Evolutionary conservation across 1,284 basidiomycete species (phyloP).

Genomic region (Waitea zeae): DNA sequence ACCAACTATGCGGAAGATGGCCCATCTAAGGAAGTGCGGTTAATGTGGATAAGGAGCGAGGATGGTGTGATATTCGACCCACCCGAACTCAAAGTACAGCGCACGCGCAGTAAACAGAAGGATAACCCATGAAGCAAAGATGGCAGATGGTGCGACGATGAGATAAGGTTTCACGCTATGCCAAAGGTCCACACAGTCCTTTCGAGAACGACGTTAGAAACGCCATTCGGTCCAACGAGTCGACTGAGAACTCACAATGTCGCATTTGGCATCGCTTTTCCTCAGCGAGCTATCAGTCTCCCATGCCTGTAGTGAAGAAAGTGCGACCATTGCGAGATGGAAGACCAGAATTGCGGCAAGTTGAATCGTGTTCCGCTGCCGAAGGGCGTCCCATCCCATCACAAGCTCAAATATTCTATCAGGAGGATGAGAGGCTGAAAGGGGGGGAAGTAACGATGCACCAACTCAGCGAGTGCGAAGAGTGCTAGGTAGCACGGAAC

Average conservation of each 20-base stretch:
- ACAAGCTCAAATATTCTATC: constrained; percentile 53
- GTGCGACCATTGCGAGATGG: constrained; percentile 54
- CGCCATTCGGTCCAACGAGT: too few species aligned
- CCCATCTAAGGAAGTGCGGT: constrained; percentile 35
- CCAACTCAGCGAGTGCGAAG: constrained; percentile 66
- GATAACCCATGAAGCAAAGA: constrained; percentile 18
- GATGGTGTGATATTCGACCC: too few species aligned
- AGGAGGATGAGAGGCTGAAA: constrained; percentile 2
- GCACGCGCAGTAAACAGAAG: constrained; percentile 20
- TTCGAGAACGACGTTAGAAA: too few species aligned
- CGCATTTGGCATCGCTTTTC: constrained; percentile 8
- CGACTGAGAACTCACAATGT: too few species aligned
- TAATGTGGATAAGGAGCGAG: not conserved
- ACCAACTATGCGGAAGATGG: constrained; percentile 73
- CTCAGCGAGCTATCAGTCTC: constrained; percentile 49
- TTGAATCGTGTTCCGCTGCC: constrained; percentile 61
- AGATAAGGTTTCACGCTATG: constrained; percentile 22
- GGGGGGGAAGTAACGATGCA: constrained; percentile 8
- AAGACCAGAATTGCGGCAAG: constrained; percentile 61
- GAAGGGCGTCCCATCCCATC: constrained; percentile 60
- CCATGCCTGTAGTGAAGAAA: constrained; percentile 55
- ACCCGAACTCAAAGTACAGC: constrained; percentile 30
- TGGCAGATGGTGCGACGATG: constrained; percentile 21
- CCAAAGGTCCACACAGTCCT: constrained; percentile 6
- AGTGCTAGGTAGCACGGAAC: constrained; percentile 68